A percentile compares a stretch with the other conserved stretches of the same genome.
Evolutionary conservation across 1,284 basidiomycete genomes (phyloP).

Genomic region (Cronartium quercuum): DNA sequence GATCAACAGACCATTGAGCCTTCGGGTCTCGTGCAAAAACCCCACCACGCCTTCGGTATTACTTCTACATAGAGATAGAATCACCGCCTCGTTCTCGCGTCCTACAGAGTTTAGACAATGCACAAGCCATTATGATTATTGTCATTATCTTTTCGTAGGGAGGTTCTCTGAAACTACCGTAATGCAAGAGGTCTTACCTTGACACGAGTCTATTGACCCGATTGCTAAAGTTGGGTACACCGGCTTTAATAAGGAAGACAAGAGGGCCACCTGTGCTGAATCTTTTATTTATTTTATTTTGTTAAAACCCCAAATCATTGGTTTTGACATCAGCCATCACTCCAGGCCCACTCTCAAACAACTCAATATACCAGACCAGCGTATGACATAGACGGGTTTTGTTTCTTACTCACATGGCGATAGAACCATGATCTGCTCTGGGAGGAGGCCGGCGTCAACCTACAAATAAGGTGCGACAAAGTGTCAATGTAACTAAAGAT

Average conservation of each 20-base stretch:
- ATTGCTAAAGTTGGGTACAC: slow-evolving; percentile 68
- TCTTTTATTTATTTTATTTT: slow-evolving; percentile 55
- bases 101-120: not conserved
- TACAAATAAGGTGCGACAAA: slow-evolving; percentile 47
- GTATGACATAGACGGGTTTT: not conserved
- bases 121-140: not conserved
- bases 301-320: slow-evolving; percentile 24
- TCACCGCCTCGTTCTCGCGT: slow-evolving; percentile 61
- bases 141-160: not conserved
- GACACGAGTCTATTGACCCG: slow-evolving; percentile 34
- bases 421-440: slow-evolving; percentile 72
- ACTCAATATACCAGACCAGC: not conserved
- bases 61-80: slow-evolving; percentile 79
- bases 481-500: slow-evolving; percentile 2
- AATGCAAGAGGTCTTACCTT: not conserved
- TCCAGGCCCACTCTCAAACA: not conserved
- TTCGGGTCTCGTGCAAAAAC: slow-evolving; percentile 79
- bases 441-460: slow-evolving; percentile 64
- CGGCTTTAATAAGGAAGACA: slow-evolving; percentile 66
- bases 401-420: slow-evolving; percentile 66
- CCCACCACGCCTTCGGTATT: slow-evolving; percentile 79
- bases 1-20: slow-evolving; percentile 64
- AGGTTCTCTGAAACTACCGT: not conserved
- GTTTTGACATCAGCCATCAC: not conserved
- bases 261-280: slow-evolving; percentile 79